These are phyloP conservation scores for Yarrowia phangngaensis DNA, from an alignment of 805 yeast genomes.

Conservation along the genomic window DNA sequence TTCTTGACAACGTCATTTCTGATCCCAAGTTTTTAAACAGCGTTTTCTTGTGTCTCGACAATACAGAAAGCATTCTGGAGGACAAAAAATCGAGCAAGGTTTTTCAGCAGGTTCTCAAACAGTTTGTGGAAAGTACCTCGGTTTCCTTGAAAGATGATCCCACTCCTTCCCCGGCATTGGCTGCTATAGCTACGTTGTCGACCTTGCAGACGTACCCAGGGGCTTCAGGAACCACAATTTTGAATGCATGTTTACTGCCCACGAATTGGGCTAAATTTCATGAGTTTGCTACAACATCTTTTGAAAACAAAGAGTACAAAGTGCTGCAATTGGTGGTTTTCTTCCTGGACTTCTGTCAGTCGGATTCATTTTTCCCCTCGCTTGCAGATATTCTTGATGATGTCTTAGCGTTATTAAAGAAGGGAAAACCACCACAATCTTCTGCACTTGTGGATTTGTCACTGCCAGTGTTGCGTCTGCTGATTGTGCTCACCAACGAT, in stretches of 20 bases:
- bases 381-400: slow-evolving; percentile 8
- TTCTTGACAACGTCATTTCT: neutral
- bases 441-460: slow-evolving; percentile 1
- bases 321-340: slow-evolving; percentile 15
- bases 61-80: slow-evolving; percentile 4
- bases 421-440: neutral
- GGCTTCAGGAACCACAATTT: slow-evolving; percentile 1
- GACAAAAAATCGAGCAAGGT: slow-evolving; percentile 42
- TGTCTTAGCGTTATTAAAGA: neutral
- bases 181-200: slow-evolving; percentile 11
- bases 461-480: slow-evolving; percentile 5
- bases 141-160: neutral
- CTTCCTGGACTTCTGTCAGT: slow-evolving; percentile 17
- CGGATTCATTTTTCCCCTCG: slow-evolving; percentile 1
- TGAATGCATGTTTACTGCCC: slow-evolving; percentile 2
- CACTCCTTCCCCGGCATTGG: slow-evolving; percentile 7
- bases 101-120: slow-evolving; percentile 63
- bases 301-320: slow-evolving; percentile 2
- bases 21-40: slow-evolving; percentile 9
- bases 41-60: neutral
- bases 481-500: slow-evolving; percentile 15
- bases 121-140: slow-evolving; percentile 46
- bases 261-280: slow-evolving; percentile 6
- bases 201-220: slow-evolving; percentile 25
- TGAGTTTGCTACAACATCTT: neutral